A percentile compares a stretch with the other conserved stretches of the same genome.
Evolutionary conservation across 2,329 filamentous ascomycete genomes (phyloP).

Genomic region (Aspergillus cejpii): DNA sequence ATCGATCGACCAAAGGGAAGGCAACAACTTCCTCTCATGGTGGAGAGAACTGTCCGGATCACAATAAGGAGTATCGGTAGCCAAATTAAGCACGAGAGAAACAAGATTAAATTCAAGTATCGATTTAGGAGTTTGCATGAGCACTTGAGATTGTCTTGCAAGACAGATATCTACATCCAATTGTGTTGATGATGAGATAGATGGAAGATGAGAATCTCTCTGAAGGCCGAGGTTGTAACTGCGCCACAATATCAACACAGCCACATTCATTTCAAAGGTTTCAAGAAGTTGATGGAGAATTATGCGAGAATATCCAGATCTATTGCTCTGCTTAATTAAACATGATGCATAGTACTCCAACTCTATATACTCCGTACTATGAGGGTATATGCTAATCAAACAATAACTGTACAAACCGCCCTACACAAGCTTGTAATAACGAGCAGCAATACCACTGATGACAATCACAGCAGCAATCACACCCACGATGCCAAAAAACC

Average conservation of each 20-base stretch:
- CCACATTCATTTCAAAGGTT: background rate
- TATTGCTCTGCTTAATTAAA: too few relatives aligned
- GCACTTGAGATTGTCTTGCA: too few relatives aligned
- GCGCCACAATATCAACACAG: background rate
- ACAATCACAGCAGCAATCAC: constrained; percentile 41
- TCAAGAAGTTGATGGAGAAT: too few relatives aligned
- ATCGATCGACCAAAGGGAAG: background rate
- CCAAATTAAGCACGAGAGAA: too few relatives aligned
- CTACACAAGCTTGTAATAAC: constrained; percentile 39
- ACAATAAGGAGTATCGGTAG: constrained; percentile 4
- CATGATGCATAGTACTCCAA: background rate
- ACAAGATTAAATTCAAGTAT: too few relatives aligned
- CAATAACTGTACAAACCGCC: background rate
- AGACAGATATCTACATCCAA: too few relatives aligned
- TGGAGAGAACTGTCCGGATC: constrained; percentile 9
- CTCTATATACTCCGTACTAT: background rate
- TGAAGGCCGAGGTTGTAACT: too few relatives aligned
- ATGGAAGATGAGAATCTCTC: too few relatives aligned
- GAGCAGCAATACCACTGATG: constrained; percentile 34
- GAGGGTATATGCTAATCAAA: background rate
- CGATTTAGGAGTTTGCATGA: too few relatives aligned
- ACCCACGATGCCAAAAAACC: constrained; percentile 48
- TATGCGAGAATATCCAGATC: too few relatives aligned
- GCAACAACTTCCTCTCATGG: constrained; percentile 7
- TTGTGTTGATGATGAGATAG: too few relatives aligned